phyloP scores from a whole-genome alignment of 345 rosid genomes.

The thale cress (Arabidopsis thaliana) region TAIR10.1 NC_003071.7:19362001-19362500 shows the following conservation, averaged over 20 bases:
- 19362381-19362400: background rate
- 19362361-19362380: constrained; percentile 11
- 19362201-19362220: constrained; percentile 11
- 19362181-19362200: constrained; percentile 1
- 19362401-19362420: background rate
- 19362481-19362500: constrained; percentile 42
- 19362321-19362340: constrained; percentile 52
- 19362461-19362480: constrained; percentile 46
- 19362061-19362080: background rate
- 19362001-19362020: background rate
- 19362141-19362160: background rate
- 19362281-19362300: constrained; percentile 35
- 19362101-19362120: background rate
- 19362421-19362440: constrained; percentile 36
- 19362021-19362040: background rate
- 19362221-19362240: constrained; percentile 25
- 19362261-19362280: constrained; percentile 45
- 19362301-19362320: constrained; percentile 45
- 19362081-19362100: background rate
- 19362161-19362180: background rate
- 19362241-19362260: constrained; percentile 23
- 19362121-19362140: background rate
- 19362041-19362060: background rate
- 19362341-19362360: constrained; percentile 19
- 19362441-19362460: constrained; percentile 44